phyloP scores from a whole-genome alignment of 345 rosid genomes.

The Draba incana region DNA sequence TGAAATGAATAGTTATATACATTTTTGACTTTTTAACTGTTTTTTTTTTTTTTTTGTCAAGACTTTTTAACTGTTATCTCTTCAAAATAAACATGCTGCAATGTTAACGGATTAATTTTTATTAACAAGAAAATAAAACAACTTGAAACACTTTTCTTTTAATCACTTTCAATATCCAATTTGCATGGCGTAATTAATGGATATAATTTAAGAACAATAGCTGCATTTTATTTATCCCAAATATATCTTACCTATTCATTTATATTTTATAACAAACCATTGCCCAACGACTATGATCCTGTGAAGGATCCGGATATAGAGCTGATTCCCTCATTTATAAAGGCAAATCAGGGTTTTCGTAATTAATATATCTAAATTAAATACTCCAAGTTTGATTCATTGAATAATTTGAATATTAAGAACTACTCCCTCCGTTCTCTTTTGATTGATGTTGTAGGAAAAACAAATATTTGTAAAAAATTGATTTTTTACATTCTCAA shows the following conservation, averaged over 20 bases:
- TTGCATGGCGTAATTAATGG: too few species aligned
- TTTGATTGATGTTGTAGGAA: too few species aligned
- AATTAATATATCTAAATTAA: neutral
- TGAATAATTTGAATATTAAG: slow-evolving; percentile 11
- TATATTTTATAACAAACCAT: neutral
- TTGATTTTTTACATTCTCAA: too few species aligned
- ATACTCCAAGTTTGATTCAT: slow-evolving; percentile 3
- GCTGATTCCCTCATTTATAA: neutral
- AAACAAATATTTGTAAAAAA: too few species aligned
- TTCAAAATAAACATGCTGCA: neutral
- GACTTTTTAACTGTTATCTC: neutral
- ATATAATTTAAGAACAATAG: too few species aligned
- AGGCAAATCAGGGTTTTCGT: slow-evolving; percentile 14
- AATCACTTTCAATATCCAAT: neutral
- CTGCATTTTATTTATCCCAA: neutral
- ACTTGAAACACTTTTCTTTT: neutral
- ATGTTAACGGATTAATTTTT: neutral
- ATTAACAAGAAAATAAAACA: neutral
- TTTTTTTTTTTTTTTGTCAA: too few species aligned
- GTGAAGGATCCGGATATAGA: slow-evolving; percentile 15
- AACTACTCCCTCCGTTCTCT: too few species aligned
- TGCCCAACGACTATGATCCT: slow-evolving; percentile 21
- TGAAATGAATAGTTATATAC: slow-evolving; percentile 17
- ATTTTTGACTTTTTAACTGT: neutral
- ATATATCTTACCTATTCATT: neutral